Conservation (phyloP, 768 basidiomycete species). For the Panellus pusillus region DNA sequence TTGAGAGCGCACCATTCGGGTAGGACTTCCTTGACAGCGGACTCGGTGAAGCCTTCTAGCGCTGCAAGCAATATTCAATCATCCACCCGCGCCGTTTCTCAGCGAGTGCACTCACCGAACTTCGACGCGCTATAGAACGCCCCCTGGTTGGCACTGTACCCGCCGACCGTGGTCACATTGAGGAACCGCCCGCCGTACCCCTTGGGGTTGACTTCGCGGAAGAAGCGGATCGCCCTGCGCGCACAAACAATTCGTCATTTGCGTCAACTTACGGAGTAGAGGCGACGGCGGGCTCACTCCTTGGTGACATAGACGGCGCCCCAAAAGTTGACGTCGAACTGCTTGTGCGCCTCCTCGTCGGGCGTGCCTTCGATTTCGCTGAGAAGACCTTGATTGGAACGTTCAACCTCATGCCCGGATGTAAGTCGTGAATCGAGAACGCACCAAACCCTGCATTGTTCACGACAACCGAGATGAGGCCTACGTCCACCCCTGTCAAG, state of each 20-base stretch:
- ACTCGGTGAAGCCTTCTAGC: conserved; percentile 9
- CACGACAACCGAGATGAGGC: conserved; percentile 44
- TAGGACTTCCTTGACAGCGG: neutral
- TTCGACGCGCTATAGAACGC: conserved; percentile 35
- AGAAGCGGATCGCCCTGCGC: conserved; percentile 18
- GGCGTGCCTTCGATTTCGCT: conserved; percentile 37
- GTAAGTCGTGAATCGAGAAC: too few relatives aligned
- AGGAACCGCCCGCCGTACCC: conserved; percentile 28
- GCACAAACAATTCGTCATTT: neutral
- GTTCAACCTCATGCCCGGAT: too few relatives aligned
- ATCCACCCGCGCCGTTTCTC: neutral
- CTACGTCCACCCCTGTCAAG: too few relatives aligned
- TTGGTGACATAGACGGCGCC: conserved; percentile 40
- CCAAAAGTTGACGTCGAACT: conserved; percentile 47
- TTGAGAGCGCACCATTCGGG: too few relatives aligned
- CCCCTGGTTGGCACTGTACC: conserved; percentile 31
- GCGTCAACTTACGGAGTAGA: neutral
- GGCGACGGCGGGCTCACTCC: conserved; percentile 26
- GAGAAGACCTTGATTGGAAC: conserved; percentile 24
- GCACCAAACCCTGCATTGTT: conserved; percentile 40
- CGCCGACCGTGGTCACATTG: conserved; percentile 34
- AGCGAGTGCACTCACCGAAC: conserved; percentile 30
- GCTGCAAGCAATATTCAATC: neutral
- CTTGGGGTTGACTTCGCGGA: conserved; percentile 28
- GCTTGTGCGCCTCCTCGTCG: conserved; percentile 32